Base-by-base conservation (phyloP, 495 filamentous ascomycete species). In the Tetracladium setigerum region DNA sequence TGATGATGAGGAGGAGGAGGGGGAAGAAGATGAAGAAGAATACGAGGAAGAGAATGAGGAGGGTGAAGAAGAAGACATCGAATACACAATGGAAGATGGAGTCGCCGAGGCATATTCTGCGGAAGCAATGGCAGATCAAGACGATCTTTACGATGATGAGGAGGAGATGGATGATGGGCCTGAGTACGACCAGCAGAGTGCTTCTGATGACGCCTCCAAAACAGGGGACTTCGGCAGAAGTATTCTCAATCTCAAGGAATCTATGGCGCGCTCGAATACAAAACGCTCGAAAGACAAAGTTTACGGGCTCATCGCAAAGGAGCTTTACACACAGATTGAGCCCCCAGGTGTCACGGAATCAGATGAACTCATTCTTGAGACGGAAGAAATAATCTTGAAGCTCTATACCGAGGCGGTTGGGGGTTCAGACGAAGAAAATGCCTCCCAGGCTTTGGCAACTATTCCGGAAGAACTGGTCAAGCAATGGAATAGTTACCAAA, bases 341-440 rank as follows among this genome's bases (percentile, higher is more conserved):
- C 62, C 64, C 8, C 74, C 76, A 0, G 40, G 52, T 5, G 48
- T 77, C 12, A 58, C 55, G 16, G 78, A 81, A 56, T 50, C 67
- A 16, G 71, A 74, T 38, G 67, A 74, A 42, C 50, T 82, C n/a
- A 70, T 82, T 30, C 59, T 78, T 5, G 58, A 62, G n/a, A 82
- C 78, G 5, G 78, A 82, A 55, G 61, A 61, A 13, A 53, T 76
- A 33, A 55, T 79, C 33, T 63, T 63, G 27, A 60, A 61, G 45
- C 63, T 83, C 41, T 81, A 78, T 44, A 71, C 82, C 31, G 78
- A 80, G 49, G 73, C 74, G 2, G 67, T 72, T 15, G 70, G 71
- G 27, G 61, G 71, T 19, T 71, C 77, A 18, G 68, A 75, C 30
- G 70, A 78, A 27, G 65, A 74, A 34, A 72, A 72, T 52, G 57